Percentiles rank a stretch among this genome's conserved stretches.
phyloP scores from a whole-genome alignment of 2,329 filamentous ascomycete species.

The Trichophyton mentagrophytes region DNA sequence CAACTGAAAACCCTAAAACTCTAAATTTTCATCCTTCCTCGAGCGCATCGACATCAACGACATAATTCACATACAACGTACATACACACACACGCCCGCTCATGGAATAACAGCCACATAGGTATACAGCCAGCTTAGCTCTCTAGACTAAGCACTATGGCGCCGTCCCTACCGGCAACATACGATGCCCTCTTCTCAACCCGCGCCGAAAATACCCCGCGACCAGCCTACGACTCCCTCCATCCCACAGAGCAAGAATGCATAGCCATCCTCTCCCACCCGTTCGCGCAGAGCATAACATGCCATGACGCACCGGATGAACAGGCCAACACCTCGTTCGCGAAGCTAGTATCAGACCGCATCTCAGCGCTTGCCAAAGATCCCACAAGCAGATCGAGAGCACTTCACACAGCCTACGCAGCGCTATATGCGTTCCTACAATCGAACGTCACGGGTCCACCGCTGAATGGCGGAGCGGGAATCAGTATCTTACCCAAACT shows the following conservation, averaged over 20 bases:
- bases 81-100: neutral
- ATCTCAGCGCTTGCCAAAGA: constrained; percentile 15
- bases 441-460: constrained; percentile 75
- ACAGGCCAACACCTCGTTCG: constrained; percentile 20
- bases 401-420: constrained; percentile 50
- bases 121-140: neutral
- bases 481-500: constrained; percentile 34
- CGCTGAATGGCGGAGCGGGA: constrained; percentile 48
- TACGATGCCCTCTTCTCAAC: constrained; percentile 25
- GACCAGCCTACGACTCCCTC: constrained; percentile 22
- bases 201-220: neutral
- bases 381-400: constrained; percentile 20
- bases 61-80: too few species aligned
- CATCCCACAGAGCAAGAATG: constrained; percentile 24
- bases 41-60: too few species aligned
- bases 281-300: constrained; percentile 28
- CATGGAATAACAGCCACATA: neutral
- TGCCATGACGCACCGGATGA: constrained; percentile 21
- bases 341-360: constrained; percentile 26
- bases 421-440: constrained; percentile 71
- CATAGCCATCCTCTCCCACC: constrained; percentile 22
- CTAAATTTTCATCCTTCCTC: neutral
- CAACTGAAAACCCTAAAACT: neutral
- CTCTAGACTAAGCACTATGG: neutral
- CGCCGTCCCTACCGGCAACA: constrained; percentile 15